Evolutionary conservation across 2,329 filamentous ascomycete species (phyloP), one percentile per base, ranked within the genome.

Genomic region (Colletotrichum sp.): DNA sequence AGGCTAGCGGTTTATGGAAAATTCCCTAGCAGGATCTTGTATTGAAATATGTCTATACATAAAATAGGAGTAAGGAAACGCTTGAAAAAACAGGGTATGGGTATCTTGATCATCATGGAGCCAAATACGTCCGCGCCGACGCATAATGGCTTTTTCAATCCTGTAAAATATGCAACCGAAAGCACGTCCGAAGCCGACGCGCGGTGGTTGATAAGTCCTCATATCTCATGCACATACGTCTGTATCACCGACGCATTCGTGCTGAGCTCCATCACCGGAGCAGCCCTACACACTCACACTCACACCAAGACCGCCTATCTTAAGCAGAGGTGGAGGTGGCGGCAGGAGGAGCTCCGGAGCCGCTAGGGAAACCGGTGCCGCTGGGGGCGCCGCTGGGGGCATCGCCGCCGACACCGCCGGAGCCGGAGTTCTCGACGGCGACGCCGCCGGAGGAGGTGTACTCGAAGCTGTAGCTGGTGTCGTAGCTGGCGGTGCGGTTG

Each of bases 31-130:
- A 28, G 36, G 83, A 86, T 78, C 34, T 62, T 80, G 81, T 9
- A 82, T 85, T 36, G 80, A 79, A 13, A 78, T 86, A 69, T 84
- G 82, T 9, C 76, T 84, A 13, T 82, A 22, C 2, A 48, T 48
- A 85, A 80, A 84, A 80, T 84, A 65, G 79, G 68, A 66, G 63
- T 28, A 66, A 66, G 63, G 36, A 66, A 66, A 66, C 63, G 63
- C 63, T 66, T 48, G 32, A 66, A 30, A 62, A 7, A 59, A 62
- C 55, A 59, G 55, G 59, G 63, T 52, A 2, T 52, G n/a, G 63
- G 63, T 66, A 66, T 66, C 36, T 36, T 66, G 44, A 18, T 52
- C 63, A 66, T 66, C 36, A 30, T 52, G 63, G 1, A 48, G 36
- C 63, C 22, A 52, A 52, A 66, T 66, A 66, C 63, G 63, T 66